phyloP scores from a whole-genome alignment of 2,329 filamentous ascomycete genomes.

The Macroventuria anomochaeta region DNA sequence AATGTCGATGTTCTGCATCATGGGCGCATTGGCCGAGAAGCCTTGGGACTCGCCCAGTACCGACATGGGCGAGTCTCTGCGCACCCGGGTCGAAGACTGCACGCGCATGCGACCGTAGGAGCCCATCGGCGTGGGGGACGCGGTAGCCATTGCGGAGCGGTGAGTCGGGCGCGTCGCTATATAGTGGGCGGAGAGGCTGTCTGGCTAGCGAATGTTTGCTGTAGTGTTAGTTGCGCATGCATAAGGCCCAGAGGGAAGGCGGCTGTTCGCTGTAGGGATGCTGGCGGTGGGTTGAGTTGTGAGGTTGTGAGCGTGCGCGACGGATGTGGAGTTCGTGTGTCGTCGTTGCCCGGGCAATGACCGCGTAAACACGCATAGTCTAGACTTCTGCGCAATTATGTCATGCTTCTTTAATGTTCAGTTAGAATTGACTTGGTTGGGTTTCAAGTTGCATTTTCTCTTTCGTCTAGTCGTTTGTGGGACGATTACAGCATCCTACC shows the following conservation, averaged over 20 bases:
- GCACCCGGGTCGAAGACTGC: constrained; percentile 43
- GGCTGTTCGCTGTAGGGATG: constrained; percentile 47
- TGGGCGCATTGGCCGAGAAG: constrained; percentile 54
- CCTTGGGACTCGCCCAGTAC: constrained; percentile 53
- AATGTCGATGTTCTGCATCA: constrained; percentile 59
- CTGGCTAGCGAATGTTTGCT: constrained; percentile 49
- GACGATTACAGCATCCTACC: neutral
- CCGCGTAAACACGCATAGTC: constrained; percentile 9
- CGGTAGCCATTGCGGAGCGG: constrained; percentile 45
- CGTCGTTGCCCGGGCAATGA: constrained; percentile 13
- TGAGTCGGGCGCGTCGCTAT: constrained; percentile 28
- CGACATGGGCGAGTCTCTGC: constrained; percentile 56
- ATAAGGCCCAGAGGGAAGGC: constrained; percentile 43
- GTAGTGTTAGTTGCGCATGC: constrained; percentile 49
- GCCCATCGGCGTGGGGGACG: constrained; percentile 50
- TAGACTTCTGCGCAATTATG: constrained; percentile 8
- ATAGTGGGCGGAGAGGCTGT: constrained; percentile 26
- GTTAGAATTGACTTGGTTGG: neutral
- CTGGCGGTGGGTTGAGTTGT: constrained; percentile 32
- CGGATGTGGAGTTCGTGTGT: constrained; percentile 14
- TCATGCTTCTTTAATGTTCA: neutral
- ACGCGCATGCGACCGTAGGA: constrained; percentile 50
- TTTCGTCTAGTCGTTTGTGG: neutral
- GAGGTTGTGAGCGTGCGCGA: constrained; percentile 8
- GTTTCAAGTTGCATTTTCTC: neutral